Conservation (phyloP, 345 rosid genomes). For the Luvunga scandens region DNA sequence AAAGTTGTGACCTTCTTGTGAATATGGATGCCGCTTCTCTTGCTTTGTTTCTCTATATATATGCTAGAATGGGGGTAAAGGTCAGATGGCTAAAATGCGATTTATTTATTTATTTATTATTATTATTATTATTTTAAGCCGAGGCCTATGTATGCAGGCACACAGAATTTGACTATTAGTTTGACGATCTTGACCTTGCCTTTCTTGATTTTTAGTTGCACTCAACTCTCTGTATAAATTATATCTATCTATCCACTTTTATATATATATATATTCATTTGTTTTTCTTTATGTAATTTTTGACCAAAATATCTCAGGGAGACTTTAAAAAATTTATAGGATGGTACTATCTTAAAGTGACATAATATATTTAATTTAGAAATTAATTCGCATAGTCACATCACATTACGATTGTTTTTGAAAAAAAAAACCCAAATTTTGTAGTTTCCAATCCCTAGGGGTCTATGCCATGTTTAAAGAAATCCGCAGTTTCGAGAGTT, state of each 20-base stretch:
- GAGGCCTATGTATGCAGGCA: not conserved
- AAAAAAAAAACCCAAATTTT: not conserved
- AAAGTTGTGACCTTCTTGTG: not conserved
- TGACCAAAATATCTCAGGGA: not conserved
- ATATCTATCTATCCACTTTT: too few relatives aligned
- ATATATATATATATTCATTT: not conserved
- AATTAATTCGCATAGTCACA: too few relatives aligned
- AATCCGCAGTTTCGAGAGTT: not conserved
- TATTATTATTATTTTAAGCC: too few relatives aligned
- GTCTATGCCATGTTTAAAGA: not conserved
- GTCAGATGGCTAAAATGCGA: not conserved
- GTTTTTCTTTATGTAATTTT: not conserved
- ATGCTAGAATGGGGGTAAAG: too few relatives aligned
- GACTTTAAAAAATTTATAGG: too few relatives aligned
- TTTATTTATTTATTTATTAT: not conserved
- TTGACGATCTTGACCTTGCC: conserved; percentile 34
- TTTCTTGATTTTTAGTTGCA: not conserved
- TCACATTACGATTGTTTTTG: too few relatives aligned
- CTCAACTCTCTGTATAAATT: not conserved
- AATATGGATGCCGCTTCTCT: too few relatives aligned
- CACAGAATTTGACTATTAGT: conserved; percentile 2
- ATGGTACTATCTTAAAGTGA: too few relatives aligned
- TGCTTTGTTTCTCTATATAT: conserved; percentile 8
- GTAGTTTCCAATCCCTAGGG: not conserved
- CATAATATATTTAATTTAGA: too few relatives aligned